Conservation (phyloP, 108 stramenopile genomes). For the Epipyxis sp. region DNA sequence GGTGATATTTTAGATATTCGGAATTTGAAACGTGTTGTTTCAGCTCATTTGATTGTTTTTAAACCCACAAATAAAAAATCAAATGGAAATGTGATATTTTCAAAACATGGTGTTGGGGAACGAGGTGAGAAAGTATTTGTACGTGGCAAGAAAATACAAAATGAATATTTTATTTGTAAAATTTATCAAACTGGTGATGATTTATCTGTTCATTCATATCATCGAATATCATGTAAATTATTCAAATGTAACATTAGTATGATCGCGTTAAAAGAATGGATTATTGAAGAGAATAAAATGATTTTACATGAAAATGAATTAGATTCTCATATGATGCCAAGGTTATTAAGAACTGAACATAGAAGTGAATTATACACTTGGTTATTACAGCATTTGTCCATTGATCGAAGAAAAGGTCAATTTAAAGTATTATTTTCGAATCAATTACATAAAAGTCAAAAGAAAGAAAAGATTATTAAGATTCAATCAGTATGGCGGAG, state of each 20-base stretch:
- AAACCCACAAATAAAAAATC: background rate
- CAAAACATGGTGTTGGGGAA: conserved; percentile 16
- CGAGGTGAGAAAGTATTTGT: conserved; percentile 8
- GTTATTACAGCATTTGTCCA: conserved; percentile 4
- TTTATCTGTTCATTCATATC: conserved; percentile 17
- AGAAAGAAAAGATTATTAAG: conserved; percentile 24
- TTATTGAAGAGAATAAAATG: background rate
- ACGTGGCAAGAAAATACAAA: background rate
- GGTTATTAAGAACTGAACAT: background rate
- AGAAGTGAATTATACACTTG: background rate
- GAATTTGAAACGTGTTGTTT: background rate
- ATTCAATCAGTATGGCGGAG: conserved; percentile 25
- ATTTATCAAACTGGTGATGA: conserved; percentile 20
- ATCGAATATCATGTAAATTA: conserved; percentile 1
- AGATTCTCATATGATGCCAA: background rate
- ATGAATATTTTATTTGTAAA: background rate
- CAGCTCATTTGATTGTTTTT: background rate
- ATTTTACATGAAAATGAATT: background rate
- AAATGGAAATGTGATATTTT: background rate
- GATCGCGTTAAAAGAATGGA: conserved; percentile 1
- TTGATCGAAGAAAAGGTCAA: background rate
- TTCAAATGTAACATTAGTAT: conserved; percentile 3
- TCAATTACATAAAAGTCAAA: background rate
- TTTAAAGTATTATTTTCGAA: conserved; percentile 9
- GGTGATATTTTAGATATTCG: background rate